Base-by-base conservation (phyloP, 306 rosid species). In the Quillaja saponaria region DNA sequence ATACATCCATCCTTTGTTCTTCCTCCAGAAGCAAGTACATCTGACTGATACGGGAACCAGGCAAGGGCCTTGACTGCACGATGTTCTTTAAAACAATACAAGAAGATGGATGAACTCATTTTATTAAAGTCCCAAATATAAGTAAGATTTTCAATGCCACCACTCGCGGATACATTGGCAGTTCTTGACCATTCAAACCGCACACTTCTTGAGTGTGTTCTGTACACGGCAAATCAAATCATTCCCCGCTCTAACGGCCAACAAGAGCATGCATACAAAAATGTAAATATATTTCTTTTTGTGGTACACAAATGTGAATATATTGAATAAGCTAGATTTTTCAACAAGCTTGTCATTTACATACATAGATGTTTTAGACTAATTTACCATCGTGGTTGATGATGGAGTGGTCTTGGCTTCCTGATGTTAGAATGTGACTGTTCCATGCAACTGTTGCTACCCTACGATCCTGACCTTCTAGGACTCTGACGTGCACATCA, bases 21-120 rank as follows among this genome's bases (percentile, higher is more conserved):
- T 54, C 94, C 96, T 37, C 96, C 96, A 13, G 94, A 85, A 49
- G 90, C 96, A 62, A 85, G 88, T 42, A 88, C 50, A 40, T 67
- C 54, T 13, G 78, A 79, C 55, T 83, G 84, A 72, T 83, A 70
- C 33, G 96, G 96, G 65, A 92, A 83, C 96, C 96, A 88, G 0
- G 94, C 94, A 18, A 88, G 87, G 8, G 96, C 87, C 78, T 83
- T 88, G 33, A 88, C 90, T 50, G 94, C 94, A 13, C 54, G 5
- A 58, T 88, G 96, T 15, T 66, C 90, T 10, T 81, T 57, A 54
- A 88, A 81, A 55, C 88, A 50, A 63, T 79, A 65, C 86, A 85
- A 75, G 76, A 72, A 83, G n/a, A 64, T 79, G 12, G 85, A 68
- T 2, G 96, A 85, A 61, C 77, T 73, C 90, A 83, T 83, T 65